Conservation (phyloP, 352 stramenopile genomes). For the Pythium dissotocum region DNA sequence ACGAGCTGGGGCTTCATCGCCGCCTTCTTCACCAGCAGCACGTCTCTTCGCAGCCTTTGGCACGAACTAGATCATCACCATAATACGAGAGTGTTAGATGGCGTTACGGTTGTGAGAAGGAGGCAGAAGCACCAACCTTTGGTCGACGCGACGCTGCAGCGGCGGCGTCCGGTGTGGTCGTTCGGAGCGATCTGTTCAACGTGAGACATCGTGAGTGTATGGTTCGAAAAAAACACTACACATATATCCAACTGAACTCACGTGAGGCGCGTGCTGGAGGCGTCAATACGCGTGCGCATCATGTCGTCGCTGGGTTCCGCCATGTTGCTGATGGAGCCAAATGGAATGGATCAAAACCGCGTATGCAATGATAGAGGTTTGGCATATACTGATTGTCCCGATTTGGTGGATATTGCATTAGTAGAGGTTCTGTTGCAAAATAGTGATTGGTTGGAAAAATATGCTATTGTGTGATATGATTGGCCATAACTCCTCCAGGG, state of each 20-base stretch:
- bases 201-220: background rate
- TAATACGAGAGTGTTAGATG: background rate
- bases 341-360: constrained; percentile 25
- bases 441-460: background rate
- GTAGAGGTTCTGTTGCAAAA: background rate
- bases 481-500: background rate
- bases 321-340: constrained; percentile 23
- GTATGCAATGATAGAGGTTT: constrained; percentile 13
- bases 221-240: background rate
- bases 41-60: constrained; percentile 71
- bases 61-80: constrained; percentile 49
- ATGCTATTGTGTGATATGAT: background rate
- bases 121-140: constrained; percentile 33
- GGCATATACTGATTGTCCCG: background rate
- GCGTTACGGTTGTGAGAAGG: background rate
- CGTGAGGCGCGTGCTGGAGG: constrained; percentile 66
- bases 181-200: constrained; percentile 56
- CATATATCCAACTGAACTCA: constrained; percentile 26
- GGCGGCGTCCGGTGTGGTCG: constrained; percentile 33
- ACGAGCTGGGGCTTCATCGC: constrained; percentile 11
- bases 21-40: constrained; percentile 30
- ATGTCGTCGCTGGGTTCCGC: constrained; percentile 43
- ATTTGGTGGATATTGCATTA: background rate
- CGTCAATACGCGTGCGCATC: constrained; percentile 67
- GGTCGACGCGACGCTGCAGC: constrained; percentile 46